phyloP scores from a whole-genome alignment of 148 eudicot genomes.

The Amaranthus cruentus region DNA sequence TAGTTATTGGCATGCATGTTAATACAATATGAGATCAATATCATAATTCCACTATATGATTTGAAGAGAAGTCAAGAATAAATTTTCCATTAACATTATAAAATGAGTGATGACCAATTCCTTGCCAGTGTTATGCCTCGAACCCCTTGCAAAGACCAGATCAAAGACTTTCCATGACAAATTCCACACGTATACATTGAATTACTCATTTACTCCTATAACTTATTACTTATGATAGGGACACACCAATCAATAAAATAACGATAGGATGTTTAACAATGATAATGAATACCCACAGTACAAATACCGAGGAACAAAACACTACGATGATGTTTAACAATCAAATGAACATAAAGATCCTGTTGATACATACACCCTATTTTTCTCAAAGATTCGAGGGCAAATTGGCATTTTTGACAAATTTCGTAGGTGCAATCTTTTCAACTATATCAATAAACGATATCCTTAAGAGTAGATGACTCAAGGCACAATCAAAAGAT shows the following conservation, averaged over 20 bases:
- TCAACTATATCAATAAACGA: too few species aligned
- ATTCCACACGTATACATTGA: background rate
- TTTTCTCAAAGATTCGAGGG: too few species aligned
- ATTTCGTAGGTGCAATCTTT: too few species aligned
- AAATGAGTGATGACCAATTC: background rate
- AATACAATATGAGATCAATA: background rate
- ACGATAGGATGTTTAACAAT: background rate
- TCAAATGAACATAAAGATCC: too few species aligned
- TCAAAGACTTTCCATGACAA: background rate
- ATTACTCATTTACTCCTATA: background rate
- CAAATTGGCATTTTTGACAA: too few species aligned
- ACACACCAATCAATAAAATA: background rate
- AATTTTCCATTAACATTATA: background rate
- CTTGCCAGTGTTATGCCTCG: background rate
- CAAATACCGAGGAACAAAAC: too few species aligned
- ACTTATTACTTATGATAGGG: background rate
- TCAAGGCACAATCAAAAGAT: background rate
- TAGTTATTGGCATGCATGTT: background rate
- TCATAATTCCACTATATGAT: background rate
- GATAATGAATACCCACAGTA: too few species aligned
- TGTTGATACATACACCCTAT: too few species aligned
- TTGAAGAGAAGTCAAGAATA: slow-evolving; percentile 8
- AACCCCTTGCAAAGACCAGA: slow-evolving; percentile 13
- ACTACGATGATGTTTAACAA: too few species aligned
- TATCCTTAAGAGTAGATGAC: too few species aligned